A percentile compares a stretch with the other conserved stretches of the same genome.
Conservation (phyloP, 2,329 filamentous ascomycete genomes). For the Mycocentrospora acerina region DNA sequence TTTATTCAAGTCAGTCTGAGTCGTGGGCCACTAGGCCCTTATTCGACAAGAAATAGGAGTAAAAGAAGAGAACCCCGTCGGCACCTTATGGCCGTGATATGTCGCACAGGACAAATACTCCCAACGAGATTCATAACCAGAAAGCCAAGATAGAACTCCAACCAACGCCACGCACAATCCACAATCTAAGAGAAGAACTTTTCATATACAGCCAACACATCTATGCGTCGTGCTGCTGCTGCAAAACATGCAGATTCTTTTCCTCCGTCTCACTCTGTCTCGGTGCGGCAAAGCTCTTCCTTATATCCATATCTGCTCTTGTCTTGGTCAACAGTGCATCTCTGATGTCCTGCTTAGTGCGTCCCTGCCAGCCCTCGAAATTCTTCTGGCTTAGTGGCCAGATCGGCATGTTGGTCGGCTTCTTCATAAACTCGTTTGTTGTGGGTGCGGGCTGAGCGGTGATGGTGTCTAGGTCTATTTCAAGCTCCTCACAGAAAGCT, state of each 20-base stretch:
- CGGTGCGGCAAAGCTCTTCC: slow-evolving; percentile 30
- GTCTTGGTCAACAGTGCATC: slow-evolving; percentile 48
- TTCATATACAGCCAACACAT: not conserved
- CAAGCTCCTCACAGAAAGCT: slow-evolving; percentile 72
- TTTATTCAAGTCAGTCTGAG: no score
- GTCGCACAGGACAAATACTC: no score
- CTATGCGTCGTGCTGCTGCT: slow-evolving; percentile 19
- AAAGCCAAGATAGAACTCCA: not conserved
- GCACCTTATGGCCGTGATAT: no score
- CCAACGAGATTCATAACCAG: no score
- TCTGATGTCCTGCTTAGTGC: slow-evolving; percentile 45
- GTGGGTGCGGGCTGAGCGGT: slow-evolving; percentile 58
- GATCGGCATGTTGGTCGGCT: slow-evolving; percentile 54
- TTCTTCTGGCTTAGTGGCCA: slow-evolving; percentile 55
- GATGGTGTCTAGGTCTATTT: slow-evolving; percentile 73
- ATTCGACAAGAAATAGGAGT: no score
- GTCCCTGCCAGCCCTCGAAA: slow-evolving; percentile 40
- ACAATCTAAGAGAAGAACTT: slow-evolving; percentile 5
- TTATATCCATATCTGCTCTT: slow-evolving; percentile 36
- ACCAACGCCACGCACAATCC: not conserved
- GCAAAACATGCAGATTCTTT: slow-evolving; percentile 16
- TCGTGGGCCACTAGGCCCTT: no score
- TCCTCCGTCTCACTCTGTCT: slow-evolving; percentile 24
- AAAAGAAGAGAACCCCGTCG: no score
- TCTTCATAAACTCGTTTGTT: slow-evolving; percentile 54